A percentile compares a stretch with the other conserved stretches of the same genome.
phyloP scores from a whole-genome alignment of 805 yeast species.

The Candida suzukii region DNA sequence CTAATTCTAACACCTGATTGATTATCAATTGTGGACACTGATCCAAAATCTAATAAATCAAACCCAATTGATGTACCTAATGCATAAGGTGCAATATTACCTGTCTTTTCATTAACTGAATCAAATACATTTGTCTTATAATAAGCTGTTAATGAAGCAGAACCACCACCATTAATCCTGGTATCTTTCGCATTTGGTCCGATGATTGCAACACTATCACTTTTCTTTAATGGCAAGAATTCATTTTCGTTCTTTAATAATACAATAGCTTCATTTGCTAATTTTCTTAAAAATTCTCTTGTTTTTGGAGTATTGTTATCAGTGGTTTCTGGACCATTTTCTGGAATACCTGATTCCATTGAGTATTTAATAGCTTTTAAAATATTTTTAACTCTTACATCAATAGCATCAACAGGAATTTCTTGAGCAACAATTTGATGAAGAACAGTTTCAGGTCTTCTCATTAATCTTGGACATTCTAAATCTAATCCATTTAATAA shows the following conservation, averaged over 20 bases:
- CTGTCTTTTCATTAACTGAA: conserved; percentile 12
- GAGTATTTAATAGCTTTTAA: conserved; percentile 40
- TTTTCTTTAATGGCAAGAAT: conserved; percentile 38
- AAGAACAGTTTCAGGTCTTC: conserved; percentile 38
- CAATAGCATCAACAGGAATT: conserved; percentile 32
- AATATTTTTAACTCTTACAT: conserved; percentile 41
- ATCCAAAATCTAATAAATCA: conserved; percentile 11
- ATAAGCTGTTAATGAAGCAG: conserved; percentile 34
- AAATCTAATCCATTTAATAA: conserved; percentile 52
- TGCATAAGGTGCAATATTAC: no score
- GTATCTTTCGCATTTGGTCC: conserved; percentile 53
- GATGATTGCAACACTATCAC: conserved; percentile 39
- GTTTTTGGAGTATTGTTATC: conserved; percentile 41
- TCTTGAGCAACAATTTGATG: conserved; percentile 33
- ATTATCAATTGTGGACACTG: conserved; percentile 10
- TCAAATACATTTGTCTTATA: conserved; percentile 9
- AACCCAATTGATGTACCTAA: conserved; percentile 26
- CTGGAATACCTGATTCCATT: conserved; percentile 33
- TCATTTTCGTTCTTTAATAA: conserved; percentile 53
- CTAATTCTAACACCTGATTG: conserved; percentile 20
- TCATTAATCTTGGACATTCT: conserved; percentile 48
- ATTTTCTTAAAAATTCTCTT: conserved; percentile 34
- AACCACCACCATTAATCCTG: conserved; percentile 56
- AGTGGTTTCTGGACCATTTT: conserved; percentile 27
- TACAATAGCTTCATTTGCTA: conserved; percentile 48